Percentiles rank a stretch among this genome's conserved stretches.
These are phyloP conservation scores for Volutella citrinella DNA, from an alignment of 2,329 filamentous ascomycete species.

Conservation along the genomic window DNA sequence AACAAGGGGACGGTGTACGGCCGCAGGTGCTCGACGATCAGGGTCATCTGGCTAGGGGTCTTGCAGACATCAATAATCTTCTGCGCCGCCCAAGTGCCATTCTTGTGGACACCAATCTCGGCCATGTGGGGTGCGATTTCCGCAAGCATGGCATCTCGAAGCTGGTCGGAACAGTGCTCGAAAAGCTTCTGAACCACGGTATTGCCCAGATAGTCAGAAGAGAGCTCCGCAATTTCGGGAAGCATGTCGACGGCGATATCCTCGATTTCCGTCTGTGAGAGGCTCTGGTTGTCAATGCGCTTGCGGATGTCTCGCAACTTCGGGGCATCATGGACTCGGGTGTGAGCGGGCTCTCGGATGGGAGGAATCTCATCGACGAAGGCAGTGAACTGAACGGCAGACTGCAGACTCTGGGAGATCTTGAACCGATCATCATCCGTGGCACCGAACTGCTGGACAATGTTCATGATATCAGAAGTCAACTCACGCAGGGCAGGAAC, in stretches of 20 bases:
- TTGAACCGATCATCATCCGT: slow-evolving; percentile 71
- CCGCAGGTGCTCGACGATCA: slow-evolving; percentile 80
- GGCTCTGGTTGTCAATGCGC: slow-evolving; percentile 91
- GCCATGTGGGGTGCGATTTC: slow-evolving; percentile 89
- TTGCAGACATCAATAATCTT: slow-evolving; percentile 98
- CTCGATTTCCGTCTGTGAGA: slow-evolving; percentile 84
- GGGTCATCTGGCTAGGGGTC: slow-evolving; percentile 73
- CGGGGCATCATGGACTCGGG: slow-evolving; percentile 86
- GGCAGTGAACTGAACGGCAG: slow-evolving; percentile 69
- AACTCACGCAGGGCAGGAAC: slow-evolving; percentile 75
- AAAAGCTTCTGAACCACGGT: slow-evolving; percentile 99
- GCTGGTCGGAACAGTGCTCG: slow-evolving; percentile 86
- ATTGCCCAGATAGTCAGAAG: slow-evolving; percentile 96
- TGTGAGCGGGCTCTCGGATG: slow-evolving; percentile 83
- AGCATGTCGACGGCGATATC: slow-evolving; percentile 91
- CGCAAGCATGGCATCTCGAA: slow-evolving; percentile 86
- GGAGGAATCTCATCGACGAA: slow-evolving; percentile 85
- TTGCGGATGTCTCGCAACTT: slow-evolving; percentile 95
- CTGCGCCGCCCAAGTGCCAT: slow-evolving; percentile 97
- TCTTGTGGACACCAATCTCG: slow-evolving; percentile 98
- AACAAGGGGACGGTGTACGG: slow-evolving; percentile 89
- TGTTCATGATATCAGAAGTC: slow-evolving; percentile 77
- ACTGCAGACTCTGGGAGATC: slow-evolving; percentile 72
- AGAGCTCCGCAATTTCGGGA: slow-evolving; percentile 89
- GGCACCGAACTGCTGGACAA: slow-evolving; percentile 86